phyloP scores from a whole-genome alignment of 1,284 basidiomycete species.

The Ceratorhiza oryzae-sativae region DNA sequence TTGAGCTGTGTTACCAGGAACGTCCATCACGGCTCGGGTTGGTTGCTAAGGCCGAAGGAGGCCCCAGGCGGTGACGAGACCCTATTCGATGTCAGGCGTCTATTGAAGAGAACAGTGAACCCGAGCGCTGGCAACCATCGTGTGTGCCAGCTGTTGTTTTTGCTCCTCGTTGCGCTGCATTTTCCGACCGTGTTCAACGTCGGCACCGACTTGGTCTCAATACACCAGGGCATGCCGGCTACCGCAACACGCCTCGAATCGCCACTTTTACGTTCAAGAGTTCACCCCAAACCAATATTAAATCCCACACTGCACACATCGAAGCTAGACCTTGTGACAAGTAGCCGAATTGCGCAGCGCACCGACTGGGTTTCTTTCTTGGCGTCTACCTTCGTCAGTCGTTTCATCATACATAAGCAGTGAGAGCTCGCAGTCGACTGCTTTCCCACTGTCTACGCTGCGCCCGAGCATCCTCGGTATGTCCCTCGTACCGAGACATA shows the following conservation, averaged over 20 bases:
- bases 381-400: neutral
- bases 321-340: no score
- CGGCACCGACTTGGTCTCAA: neutral
- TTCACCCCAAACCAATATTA: neutral
- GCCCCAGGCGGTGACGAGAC: neutral
- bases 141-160: neutral
- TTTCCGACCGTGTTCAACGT: neutral
- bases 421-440: neutral
- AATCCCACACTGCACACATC: neutral
- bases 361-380: neutral
- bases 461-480: neutral
- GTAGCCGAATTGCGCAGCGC: neutral
- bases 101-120: neutral
- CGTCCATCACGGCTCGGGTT: neutral
- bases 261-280: neutral
- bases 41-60: neutral
- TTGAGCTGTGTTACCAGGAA: conserved; percentile 6
- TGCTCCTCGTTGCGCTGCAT: no score
- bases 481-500: no score
- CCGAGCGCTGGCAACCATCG: neutral
- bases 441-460: neutral
- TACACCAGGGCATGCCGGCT: neutral
- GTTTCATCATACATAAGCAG: neutral
- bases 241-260: neutral
- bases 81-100: neutral